These are phyloP conservation scores for Singerocomus rubriflavus DNA, from an alignment of 1,284 basidiomycete genomes.

Conservation along the genomic window DNA sequence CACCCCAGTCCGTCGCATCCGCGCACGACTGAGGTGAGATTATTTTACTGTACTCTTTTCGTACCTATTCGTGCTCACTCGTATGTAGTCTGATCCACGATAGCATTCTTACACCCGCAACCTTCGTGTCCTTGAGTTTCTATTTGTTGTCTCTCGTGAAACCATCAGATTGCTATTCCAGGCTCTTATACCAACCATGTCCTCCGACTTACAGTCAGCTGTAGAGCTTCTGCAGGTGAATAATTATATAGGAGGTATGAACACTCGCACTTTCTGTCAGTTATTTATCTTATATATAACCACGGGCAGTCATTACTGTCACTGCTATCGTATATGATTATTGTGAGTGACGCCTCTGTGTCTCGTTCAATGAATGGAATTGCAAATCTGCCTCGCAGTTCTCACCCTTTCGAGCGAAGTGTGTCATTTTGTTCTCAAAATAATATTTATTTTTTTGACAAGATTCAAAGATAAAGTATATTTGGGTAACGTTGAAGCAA, in stretches of 20 bases:
- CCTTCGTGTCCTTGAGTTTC: too few species aligned
- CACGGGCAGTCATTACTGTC: neutral
- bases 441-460: neutral
- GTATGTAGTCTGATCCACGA: too few species aligned
- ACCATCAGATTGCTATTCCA: too few species aligned
- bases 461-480: neutral
- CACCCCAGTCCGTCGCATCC: too few species aligned
- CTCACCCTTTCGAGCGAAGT: slow-evolving; percentile 6
- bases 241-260: slow-evolving; percentile 4
- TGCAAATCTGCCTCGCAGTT: neutral
- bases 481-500: neutral
- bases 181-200: neutral
- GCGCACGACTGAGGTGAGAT: too few species aligned
- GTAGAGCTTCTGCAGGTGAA: neutral
- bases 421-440: neutral
- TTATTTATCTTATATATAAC: neutral
- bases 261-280: too few species aligned
- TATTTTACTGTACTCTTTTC: too few species aligned
- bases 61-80: too few species aligned
- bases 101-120: too few species aligned
- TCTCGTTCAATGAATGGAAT: too few species aligned
- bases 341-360: neutral
- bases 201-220: neutral
- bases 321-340: slow-evolving; percentile 11
- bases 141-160: too few species aligned